Conservation (phyloP, 257 asterid species). For the Eucommia ulmoides region DNA sequence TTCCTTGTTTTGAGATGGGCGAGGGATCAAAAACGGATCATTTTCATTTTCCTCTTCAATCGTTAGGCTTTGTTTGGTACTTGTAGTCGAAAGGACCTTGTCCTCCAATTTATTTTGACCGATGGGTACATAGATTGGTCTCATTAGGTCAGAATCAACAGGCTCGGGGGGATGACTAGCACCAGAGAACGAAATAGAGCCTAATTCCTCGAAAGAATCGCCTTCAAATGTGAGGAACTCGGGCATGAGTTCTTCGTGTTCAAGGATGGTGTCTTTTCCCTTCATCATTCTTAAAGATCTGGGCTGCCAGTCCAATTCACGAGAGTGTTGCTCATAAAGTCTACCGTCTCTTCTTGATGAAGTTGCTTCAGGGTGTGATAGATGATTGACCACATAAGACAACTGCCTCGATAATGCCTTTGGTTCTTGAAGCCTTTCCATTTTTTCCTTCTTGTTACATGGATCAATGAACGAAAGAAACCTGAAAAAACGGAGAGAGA, state of each 20-base stretch:
- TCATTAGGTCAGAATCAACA: conserved; percentile 50
- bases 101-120: conserved; percentile 39
- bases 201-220: conserved; percentile 48
- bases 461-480: conserved; percentile 38
- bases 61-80: too few relatives aligned
- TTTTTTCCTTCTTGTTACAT: conserved; percentile 23
- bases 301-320: conserved; percentile 19
- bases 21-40: conserved; percentile 25
- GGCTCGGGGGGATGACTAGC: conserved; percentile 84
- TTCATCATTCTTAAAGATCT: conserved; percentile 35
- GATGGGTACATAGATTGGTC: conserved; percentile 63
- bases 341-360: conserved; percentile 26
- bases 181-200: conserved; percentile 67
- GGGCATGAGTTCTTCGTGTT: conserved; percentile 33
- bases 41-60: conserved; percentile 27
- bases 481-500: conserved; percentile 17
- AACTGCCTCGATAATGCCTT: conserved; percentile 39
- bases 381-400: conserved; percentile 21
- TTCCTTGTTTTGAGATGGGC: conserved; percentile 29
- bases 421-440: conserved; percentile 54
- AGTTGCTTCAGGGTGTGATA: conserved; percentile 18
- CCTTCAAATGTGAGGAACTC: conserved; percentile 26
- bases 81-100: conserved; percentile 25
- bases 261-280: conserved; percentile 37
- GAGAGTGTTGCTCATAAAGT: conserved; percentile 19